These are phyloP conservation scores for Penicillium sp. DNA, from an alignment of 2,329 filamentous ascomycete genomes.

Conservation along the genomic window DNA sequence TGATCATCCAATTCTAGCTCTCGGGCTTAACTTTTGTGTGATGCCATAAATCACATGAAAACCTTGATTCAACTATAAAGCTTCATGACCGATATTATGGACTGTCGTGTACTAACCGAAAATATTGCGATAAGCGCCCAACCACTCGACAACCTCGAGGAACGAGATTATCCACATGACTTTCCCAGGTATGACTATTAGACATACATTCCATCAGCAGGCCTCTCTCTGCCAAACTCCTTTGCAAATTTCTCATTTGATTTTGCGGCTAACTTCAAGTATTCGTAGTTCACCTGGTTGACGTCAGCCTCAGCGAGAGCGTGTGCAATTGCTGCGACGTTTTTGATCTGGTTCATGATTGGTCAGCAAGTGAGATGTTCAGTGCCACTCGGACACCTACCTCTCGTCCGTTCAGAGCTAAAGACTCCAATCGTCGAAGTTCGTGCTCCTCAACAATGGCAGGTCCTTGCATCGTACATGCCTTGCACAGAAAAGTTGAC, in stretches of 20 bases:
- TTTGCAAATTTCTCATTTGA: conserved; percentile 13
- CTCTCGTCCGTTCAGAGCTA: conserved; percentile 17
- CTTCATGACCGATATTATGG: background rate
- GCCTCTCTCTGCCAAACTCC: conserved; percentile 11
- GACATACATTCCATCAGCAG: conserved; percentile 11
- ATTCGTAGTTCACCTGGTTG: conserved; percentile 10
- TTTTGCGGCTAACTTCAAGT: conserved; percentile 6
- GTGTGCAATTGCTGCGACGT: conserved; percentile 14
- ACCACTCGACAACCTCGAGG: background rate
- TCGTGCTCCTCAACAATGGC: too few relatives aligned
- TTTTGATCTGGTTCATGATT: conserved; percentile 16
- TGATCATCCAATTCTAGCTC: background rate
- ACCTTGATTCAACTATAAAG: background rate
- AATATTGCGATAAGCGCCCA: conserved; percentile 3
- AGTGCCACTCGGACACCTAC: conserved; percentile 5
- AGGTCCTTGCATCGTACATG: background rate
- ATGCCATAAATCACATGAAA: background rate
- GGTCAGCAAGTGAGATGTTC: conserved; percentile 7
- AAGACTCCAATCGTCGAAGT: conserved; percentile 6
- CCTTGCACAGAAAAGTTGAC: too few relatives aligned
- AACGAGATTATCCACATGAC: background rate
- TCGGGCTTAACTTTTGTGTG: conserved; percentile 1
- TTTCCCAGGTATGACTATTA: conserved; percentile 4
- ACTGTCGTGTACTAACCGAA: background rate
- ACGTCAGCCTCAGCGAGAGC: conserved; percentile 13